Conservation (phyloP, 2,329 filamentous ascomycete genomes). For the Alternaria metachromatica region DNA sequence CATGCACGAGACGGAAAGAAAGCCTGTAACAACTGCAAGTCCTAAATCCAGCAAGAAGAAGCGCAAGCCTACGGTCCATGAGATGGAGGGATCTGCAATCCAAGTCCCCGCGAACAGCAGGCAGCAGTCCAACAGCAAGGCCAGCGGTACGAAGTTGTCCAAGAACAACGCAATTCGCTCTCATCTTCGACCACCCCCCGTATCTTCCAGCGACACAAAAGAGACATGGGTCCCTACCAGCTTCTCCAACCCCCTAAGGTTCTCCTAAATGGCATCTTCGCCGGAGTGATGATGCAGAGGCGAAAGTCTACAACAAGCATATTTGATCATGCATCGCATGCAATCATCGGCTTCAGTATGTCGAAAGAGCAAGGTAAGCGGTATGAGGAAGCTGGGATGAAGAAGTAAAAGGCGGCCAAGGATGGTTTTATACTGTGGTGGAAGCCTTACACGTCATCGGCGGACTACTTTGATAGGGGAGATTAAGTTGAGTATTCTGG, state of each 20-base stretch:
- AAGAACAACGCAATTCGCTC: too few species aligned
- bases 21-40: too few species aligned
- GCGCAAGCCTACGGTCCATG: too few species aligned
- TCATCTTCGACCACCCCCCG: too few species aligned
- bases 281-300: not conserved
- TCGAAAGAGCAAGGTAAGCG: rapidly evolving
- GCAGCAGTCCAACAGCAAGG: too few species aligned
- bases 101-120: too few species aligned
- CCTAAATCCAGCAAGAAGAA: too few species aligned
- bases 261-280: not conserved
- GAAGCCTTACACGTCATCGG: not conserved
- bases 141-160: too few species aligned
- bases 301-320: not conserved
- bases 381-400: not conserved
- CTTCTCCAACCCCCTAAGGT: not conserved
- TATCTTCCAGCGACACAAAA: not conserved
- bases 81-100: too few species aligned
- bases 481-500: not conserved
- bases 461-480: not conserved
- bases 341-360: not conserved
- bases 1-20: too few species aligned
- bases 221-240: rapidly evolving
- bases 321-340: not conserved
- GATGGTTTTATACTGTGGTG: not conserved
- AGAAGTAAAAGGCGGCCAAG: not conserved